These are phyloP conservation scores for Papiliotrema flavescens DNA, from an alignment of 1,284 basidiomycete species.

Conservation along the genomic window DNA sequence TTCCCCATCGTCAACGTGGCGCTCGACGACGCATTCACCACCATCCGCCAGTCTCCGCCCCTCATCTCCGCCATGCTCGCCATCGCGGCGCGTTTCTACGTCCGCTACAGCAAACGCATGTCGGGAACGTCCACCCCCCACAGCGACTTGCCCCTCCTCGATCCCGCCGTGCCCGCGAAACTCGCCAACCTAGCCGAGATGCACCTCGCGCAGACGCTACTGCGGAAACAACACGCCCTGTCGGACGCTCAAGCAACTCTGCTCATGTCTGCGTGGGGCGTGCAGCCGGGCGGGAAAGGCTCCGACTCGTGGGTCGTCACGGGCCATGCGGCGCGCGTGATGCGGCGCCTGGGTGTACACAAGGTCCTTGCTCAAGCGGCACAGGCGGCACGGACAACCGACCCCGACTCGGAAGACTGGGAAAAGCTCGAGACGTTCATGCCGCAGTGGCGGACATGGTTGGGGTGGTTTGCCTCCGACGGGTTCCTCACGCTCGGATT, in stretches of 20 bases:
- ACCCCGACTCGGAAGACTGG: constrained; percentile 22
- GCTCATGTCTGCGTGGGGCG: constrained; percentile 38
- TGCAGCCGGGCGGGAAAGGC: constrained; percentile 30
- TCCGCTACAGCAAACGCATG: constrained; percentile 14
- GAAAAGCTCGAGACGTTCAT: constrained; percentile 24
- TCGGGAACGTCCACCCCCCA: neutral
- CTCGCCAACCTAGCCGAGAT: constrained; percentile 35
- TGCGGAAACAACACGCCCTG: constrained; percentile 37
- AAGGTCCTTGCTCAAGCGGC: constrained; percentile 23
- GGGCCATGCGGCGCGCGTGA: constrained; percentile 32
- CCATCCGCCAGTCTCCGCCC: constrained; percentile 25
- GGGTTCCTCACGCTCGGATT: constrained; percentile 34
- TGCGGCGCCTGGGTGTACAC: constrained; percentile 27
- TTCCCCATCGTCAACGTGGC: constrained; percentile 28
- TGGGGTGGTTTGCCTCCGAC: constrained; percentile 33
- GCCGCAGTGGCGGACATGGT: constrained; percentile 35
- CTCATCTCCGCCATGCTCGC: constrained; percentile 32
- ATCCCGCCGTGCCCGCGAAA: constrained; percentile 14
- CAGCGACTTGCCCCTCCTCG: constrained; percentile 12
- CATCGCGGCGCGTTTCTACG: constrained; percentile 32
- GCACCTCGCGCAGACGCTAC: constrained; percentile 33
- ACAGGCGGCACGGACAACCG: constrained; percentile 14
- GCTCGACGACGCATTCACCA: constrained; percentile 22
- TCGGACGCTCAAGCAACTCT: constrained; percentile 40
- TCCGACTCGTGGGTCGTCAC: constrained; percentile 40